Evolutionary conservation across 2,329 filamentous ascomycete species (phyloP), one percentile per base, ranked within the genome.

Genomic region (Waltergamsia citrina): DNA sequence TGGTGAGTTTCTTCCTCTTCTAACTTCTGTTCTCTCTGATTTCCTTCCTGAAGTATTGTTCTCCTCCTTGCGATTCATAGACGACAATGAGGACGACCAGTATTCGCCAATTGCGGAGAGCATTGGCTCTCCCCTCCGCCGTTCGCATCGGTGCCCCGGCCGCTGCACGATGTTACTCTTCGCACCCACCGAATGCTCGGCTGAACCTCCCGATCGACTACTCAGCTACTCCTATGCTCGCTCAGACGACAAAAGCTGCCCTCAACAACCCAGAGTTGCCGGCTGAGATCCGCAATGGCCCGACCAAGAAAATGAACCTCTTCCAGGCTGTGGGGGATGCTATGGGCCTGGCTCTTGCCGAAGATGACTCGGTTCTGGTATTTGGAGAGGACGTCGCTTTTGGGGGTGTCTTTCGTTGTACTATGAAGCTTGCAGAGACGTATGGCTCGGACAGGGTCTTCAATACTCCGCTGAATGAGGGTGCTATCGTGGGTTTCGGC

Each of bases 381-480:
- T 98, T 98, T 49, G 92, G 92, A 27, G 92, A 98, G 59, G 92
- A 98, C 53, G 87, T 98, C 7, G 85, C 92, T 11, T 98, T 98
- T 43, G 92, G 92, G 27, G 92, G 92, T 35, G 92, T 98, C 12
- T 98, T 98, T 52, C 75, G 92, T 37, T 95, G 87, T 60, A 90
- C 85, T 21, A 90, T 92, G 78, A 85, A 88, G 47, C 70, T 98
- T 12, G 78, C 86, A 21, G 83, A 87, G 41, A 85, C 85, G 36
- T 94, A 92, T 54, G 92, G 92, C 7, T 71, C 76, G 3, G 83
- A 92, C 38, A 72, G 92, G 37, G 88, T 98, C 22, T 98, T 98
- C 69, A 96, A 98, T 59, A 96, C 88, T 14, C 92, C 92, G 1
- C 61, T 98, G 45, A 85, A 81, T 22, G 92, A 98, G 54, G 92